Evolutionary conservation across 305 asterid genomes (phyloP).

Genomic region (Withania somnifera): DNA sequence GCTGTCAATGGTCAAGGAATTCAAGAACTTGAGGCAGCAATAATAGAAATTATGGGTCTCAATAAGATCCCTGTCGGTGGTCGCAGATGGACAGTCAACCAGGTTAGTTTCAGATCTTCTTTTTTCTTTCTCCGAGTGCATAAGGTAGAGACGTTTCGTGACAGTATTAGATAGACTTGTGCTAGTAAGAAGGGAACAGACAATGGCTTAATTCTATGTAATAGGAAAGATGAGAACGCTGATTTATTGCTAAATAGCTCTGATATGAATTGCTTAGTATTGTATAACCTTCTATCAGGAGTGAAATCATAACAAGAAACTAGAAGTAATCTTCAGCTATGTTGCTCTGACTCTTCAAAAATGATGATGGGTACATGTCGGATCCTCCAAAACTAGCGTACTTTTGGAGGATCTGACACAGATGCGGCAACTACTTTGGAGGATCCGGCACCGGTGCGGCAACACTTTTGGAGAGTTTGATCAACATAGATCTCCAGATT

Average conservation of each 20-base stretch:
- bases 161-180: not conserved
- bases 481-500: too few species aligned
- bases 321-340: not conserved
- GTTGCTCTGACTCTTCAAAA: too few species aligned
- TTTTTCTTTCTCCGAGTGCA: not conserved
- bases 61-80: constrained; percentile 61
- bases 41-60: constrained; percentile 57
- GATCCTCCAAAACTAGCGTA: too few species aligned
- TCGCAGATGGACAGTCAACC: constrained; percentile 82
- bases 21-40: constrained; percentile 62
- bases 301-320: not conserved
- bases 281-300: not conserved
- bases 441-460: too few species aligned
- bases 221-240: not conserved
- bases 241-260: not conserved
- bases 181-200: not conserved
- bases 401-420: too few species aligned
- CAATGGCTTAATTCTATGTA: not conserved
- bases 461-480: too few species aligned
- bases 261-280: not conserved
- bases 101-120: constrained; percentile 33
- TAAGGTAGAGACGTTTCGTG: not conserved
- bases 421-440: too few species aligned
- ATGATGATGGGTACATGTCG: too few species aligned
- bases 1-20: constrained; percentile 90